Conservation (phyloP, 352 stramenopile genomes). For the Phytophthora pluvialis region DNA sequence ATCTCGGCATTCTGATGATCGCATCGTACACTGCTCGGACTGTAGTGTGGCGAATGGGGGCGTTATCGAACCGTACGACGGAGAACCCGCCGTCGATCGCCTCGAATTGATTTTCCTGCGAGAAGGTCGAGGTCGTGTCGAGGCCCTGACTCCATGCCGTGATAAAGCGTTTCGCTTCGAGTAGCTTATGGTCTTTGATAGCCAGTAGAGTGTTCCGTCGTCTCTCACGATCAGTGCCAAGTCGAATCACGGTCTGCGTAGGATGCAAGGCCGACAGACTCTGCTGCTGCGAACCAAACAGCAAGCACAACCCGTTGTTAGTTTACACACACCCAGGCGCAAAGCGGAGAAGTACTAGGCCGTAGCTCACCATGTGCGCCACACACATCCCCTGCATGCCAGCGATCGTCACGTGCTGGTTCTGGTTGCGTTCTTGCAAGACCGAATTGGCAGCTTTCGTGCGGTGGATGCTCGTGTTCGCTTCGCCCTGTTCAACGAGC, state of each 20-base stretch:
- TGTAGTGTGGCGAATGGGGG: slow-evolving; percentile 31
- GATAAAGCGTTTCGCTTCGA: slow-evolving; percentile 36
- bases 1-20: slow-evolving; percentile 55
- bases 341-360: too few species aligned
- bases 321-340: too few species aligned
- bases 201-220: slow-evolving; percentile 26
- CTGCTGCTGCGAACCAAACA: slow-evolving; percentile 16
- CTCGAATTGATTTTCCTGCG: slow-evolving; percentile 42
- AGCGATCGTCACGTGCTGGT: slow-evolving; percentile 35
- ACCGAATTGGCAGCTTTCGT: slow-evolving; percentile 23
- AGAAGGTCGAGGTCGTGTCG: slow-evolving; percentile 22
- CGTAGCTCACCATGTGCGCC: slow-evolving; percentile 18
- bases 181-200: slow-evolving; percentile 36
- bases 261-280: slow-evolving; percentile 12
- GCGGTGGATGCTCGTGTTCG: slow-evolving; percentile 13
- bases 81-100: slow-evolving; percentile 36
- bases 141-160: slow-evolving; percentile 27
- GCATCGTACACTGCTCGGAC: slow-evolving; percentile 46
- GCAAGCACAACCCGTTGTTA: too few species aligned
- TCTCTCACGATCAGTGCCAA: slow-evolving; percentile 22
- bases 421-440: slow-evolving; percentile 24
- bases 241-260: slow-evolving; percentile 14
- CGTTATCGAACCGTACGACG: slow-evolving; percentile 45
- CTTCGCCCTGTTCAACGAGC: slow-evolving; percentile 28
- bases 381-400: slow-evolving; percentile 23